Conservation (phyloP, 306 rosid genomes). For the Astragalus glycyphyllos region DNA sequence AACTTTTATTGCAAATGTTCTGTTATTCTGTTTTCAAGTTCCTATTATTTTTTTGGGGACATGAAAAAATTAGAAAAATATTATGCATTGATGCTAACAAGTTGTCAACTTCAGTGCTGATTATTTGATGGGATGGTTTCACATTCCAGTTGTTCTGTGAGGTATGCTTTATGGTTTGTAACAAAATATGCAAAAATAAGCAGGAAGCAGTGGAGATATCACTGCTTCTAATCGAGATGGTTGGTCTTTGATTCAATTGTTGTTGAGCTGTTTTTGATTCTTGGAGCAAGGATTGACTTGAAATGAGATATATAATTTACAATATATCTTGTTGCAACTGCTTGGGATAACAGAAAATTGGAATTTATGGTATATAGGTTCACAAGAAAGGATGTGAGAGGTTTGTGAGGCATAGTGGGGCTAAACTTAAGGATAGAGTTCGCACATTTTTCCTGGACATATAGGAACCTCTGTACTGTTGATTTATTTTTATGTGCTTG, state of each 20-base stretch:
- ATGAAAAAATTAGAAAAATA: constrained; percentile 9
- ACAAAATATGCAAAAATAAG: no score
- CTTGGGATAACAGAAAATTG: neutral
- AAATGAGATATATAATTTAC: neutral
- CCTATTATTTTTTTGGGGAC: neutral
- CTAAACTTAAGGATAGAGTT: neutral
- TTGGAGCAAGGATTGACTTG: neutral
- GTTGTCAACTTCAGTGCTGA: constrained; percentile 1
- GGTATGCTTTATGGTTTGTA: no score
- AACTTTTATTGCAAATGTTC: neutral
- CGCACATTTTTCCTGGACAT: neutral
- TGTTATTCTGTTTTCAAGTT: neutral
- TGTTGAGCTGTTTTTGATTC: neutral
- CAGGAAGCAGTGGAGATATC: neutral
- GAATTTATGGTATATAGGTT: constrained; percentile 1
- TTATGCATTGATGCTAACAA: constrained; percentile 22
- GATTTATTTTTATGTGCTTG: neutral
- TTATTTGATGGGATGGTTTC: neutral
- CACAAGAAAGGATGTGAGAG: constrained; percentile 15
- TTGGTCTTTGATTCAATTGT: neutral
- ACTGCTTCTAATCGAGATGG: neutral
- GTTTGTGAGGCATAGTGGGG: neutral
- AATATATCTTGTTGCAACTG: neutral
- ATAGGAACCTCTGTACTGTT: neutral
- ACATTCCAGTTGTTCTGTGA: neutral